Evolutionary conservation across 106 monocot genomes (phyloP).

Genomic region (Narthecium ossifragum): DNA sequence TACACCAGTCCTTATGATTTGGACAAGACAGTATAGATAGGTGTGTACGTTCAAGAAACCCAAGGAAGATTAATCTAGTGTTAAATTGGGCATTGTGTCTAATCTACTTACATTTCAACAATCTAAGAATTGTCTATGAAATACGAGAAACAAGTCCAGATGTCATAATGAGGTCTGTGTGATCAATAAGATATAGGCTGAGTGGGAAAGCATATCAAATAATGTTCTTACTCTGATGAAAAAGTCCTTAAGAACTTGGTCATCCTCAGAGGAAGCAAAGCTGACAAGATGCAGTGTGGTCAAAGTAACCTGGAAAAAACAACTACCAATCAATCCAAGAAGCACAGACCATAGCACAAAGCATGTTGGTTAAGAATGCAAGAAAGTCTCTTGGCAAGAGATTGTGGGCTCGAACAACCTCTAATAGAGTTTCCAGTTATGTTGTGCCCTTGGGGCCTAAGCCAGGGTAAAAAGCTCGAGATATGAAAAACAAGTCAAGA

Average conservation of each 20-base stretch:
- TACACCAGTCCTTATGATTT: not conserved
- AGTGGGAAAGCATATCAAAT: not conserved
- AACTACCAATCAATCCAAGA: not conserved
- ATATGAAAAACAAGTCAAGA: too few relatives aligned
- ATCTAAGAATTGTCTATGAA: not conserved
- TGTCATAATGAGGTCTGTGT: not conserved
- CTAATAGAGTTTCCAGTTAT: too few relatives aligned
- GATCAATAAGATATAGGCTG: too few relatives aligned
- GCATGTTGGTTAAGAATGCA: not conserved
- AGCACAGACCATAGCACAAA: not conserved
- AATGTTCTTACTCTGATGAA: conserved; percentile 54
- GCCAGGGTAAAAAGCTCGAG: too few relatives aligned
- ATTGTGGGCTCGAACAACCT: too few relatives aligned
- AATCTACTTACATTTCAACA: not conserved
- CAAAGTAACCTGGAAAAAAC: conserved; percentile 48
- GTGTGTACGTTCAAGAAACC: not conserved
- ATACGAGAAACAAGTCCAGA: not conserved
- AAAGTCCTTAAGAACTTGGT: conserved; percentile 69
- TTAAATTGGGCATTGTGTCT: not conserved
- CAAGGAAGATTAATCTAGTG: not conserved
- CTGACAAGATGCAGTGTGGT: conserved; percentile 80
- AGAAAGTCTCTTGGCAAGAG: too few relatives aligned
- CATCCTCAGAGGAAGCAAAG: conserved; percentile 52
- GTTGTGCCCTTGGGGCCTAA: too few relatives aligned
- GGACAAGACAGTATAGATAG: not conserved